Conservation (phyloP, 2,329 filamentous ascomycete species). For the Xylaria sp. region DNA sequence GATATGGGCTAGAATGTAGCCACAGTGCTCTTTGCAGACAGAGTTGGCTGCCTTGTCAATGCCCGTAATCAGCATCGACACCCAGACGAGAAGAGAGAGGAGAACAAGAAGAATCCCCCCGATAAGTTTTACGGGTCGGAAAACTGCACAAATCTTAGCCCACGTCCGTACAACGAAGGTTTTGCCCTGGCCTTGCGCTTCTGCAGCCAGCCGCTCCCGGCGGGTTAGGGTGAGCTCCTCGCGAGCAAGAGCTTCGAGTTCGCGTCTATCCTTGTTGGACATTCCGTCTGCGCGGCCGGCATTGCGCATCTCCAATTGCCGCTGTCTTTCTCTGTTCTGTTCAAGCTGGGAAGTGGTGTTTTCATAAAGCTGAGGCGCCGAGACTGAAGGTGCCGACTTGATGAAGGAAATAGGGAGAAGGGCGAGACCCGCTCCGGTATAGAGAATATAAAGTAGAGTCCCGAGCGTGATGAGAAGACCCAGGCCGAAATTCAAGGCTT, state of each 20-base stretch:
- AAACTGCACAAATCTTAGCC: constrained; percentile 79
- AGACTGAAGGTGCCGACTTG: constrained; percentile 86
- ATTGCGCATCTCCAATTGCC: constrained; percentile 87
- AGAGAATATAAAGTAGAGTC: constrained; percentile 83
- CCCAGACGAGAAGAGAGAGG: constrained; percentile 77
- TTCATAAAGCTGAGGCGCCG: constrained; percentile 78
- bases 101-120: constrained; percentile 80
- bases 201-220: constrained; percentile 84
- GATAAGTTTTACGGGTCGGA: constrained; percentile 87
- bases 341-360: constrained; percentile 81
- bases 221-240: constrained; percentile 93
- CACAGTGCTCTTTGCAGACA: constrained; percentile 85
- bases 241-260: constrained; percentile 83
- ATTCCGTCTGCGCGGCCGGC: constrained; percentile 57
- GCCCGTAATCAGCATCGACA: constrained; percentile 91
- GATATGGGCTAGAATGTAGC: constrained; percentile 85
- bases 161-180: constrained; percentile 75
- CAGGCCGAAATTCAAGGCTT: constrained; percentile 86
- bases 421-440: constrained; percentile 87
- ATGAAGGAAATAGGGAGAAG: constrained; percentile 91
- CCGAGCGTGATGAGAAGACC: constrained; percentile 89
- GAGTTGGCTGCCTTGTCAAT: constrained; percentile 98
- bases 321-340: constrained; percentile 87
- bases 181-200: constrained; percentile 78
- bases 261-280: constrained; percentile 83